These are phyloP conservation scores for Solanum medicagineum DNA, from an alignment of 257 asterid genomes.

Conservation along the genomic window DNA sequence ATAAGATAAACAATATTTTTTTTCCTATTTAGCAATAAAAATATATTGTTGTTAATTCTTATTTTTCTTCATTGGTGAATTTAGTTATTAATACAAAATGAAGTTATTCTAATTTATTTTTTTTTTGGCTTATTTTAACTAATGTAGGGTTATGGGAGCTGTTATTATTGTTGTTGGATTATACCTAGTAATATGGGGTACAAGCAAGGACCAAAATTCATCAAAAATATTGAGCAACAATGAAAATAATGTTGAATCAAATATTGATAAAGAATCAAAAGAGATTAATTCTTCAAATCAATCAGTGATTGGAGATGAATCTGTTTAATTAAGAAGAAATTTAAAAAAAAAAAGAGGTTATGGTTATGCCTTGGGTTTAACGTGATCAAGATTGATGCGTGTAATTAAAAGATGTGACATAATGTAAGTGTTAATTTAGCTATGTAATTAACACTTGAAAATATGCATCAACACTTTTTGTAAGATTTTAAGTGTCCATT, in stretches of 20 bases:
- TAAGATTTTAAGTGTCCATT: background rate
- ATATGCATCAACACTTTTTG: background rate
- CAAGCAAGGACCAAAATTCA: constrained; percentile 4
- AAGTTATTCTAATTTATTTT: background rate
- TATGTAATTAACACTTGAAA: background rate
- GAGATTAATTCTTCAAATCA: background rate
- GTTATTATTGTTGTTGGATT: constrained; percentile 21
- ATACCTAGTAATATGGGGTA: constrained; percentile 36
- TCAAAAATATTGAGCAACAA: background rate
- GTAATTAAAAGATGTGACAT: background rate
- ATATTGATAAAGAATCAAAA: background rate
- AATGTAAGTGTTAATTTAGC: background rate
- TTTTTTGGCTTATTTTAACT: background rate
- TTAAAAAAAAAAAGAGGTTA: background rate
- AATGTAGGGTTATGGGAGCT: constrained; percentile 23
- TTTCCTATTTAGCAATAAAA: background rate
- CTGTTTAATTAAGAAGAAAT: background rate
- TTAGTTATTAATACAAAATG: background rate
- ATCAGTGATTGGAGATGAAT: constrained; percentile 3
- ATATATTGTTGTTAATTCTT: background rate
- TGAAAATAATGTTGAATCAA: constrained; percentile 1
- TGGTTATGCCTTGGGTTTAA: background rate
- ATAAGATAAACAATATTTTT: background rate
- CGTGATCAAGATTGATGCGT: background rate
- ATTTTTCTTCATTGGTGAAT: background rate